Percentiles rank a stretch among this genome's conserved stretches.
phyloP scores from a whole-genome alignment of 2,329 filamentous ascomycete species.

The Pseudogymnoascus sp. region DNA sequence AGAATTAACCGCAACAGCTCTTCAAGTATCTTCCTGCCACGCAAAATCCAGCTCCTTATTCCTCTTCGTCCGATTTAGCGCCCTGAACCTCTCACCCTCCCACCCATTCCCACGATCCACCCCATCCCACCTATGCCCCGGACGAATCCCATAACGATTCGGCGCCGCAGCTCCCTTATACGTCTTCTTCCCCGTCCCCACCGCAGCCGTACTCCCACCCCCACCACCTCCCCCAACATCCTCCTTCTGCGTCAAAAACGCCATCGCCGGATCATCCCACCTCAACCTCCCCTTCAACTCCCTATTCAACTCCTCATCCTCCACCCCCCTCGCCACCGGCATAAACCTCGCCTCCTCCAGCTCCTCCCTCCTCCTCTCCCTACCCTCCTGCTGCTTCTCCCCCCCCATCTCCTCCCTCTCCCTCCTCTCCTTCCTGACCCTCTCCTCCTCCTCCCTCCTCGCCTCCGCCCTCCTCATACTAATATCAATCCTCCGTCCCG shows the following conservation, averaged over 20 bases:
- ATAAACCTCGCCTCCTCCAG: slow-evolving; percentile 77
- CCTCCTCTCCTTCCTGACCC: slow-evolving; percentile 53
- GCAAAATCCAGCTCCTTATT: slow-evolving; percentile 77
- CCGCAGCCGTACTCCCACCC: slow-evolving; percentile 15
- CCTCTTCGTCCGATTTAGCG: slow-evolving; percentile 68
- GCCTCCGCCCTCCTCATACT: slow-evolving; percentile 84
- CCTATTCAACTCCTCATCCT: slow-evolving; percentile 79
- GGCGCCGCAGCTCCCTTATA: slow-evolving; percentile 77
- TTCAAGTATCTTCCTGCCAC: slow-evolving; percentile 76
- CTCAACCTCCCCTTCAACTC: slow-evolving; percentile 68
- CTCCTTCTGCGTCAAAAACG: slow-evolving; percentile 57
- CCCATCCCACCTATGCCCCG: slow-evolving; percentile 93
- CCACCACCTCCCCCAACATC: slow-evolving; percentile 9
- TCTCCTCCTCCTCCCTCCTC: slow-evolving; percentile 68
- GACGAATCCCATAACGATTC: slow-evolving; percentile 88
- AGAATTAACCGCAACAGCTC: neutral
- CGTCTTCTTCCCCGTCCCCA: slow-evolving; percentile 30
- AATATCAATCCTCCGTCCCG: slow-evolving; percentile 87
- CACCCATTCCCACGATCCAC: slow-evolving; percentile 92
- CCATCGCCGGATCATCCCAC: slow-evolving; percentile 92
- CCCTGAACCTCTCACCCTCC: slow-evolving; percentile 86
- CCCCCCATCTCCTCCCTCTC: slow-evolving; percentile 68
- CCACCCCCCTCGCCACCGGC: slow-evolving; percentile 68
- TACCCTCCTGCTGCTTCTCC: slow-evolving; percentile 70
- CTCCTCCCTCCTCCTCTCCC: slow-evolving; percentile 54